phyloP scores from a whole-genome alignment of 164 flowering plant genomes.

The Warburgia ugandensis region DNA sequence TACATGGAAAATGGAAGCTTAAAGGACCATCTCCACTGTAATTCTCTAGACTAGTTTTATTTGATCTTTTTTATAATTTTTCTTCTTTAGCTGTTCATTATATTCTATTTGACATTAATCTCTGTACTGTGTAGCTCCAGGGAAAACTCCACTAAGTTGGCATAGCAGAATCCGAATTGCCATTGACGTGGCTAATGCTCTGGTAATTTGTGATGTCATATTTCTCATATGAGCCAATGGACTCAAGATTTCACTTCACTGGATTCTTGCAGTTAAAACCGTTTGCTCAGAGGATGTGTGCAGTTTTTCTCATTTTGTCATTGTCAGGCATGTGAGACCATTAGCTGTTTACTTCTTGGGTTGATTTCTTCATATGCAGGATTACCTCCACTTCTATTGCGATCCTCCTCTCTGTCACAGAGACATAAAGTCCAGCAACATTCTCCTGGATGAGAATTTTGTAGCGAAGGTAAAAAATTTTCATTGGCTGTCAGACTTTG shows the following conservation, averaged over 20 bases:
- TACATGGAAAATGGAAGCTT: slow-evolving; percentile 96
- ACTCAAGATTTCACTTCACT: no score
- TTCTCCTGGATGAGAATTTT: slow-evolving; percentile 75
- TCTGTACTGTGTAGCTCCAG: slow-evolving; percentile 46
- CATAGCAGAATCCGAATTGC: slow-evolving; percentile 80
- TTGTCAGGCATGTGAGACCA: no score
- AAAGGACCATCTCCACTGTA: slow-evolving; percentile 89
- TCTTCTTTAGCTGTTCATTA: not conserved
- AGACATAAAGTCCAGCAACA: slow-evolving; percentile 97
- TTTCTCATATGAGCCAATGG: not conserved
- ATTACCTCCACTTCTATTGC: slow-evolving; percentile 95
- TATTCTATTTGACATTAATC: slow-evolving; percentile 3
- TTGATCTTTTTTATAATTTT: slow-evolving; percentile 4
- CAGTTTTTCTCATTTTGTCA: no score
- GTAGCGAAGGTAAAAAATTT: slow-evolving; percentile 76
- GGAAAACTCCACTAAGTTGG: slow-evolving; percentile 73
- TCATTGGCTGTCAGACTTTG: not conserved
- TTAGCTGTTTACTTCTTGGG: no score
- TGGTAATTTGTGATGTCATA: slow-evolving; percentile 42
- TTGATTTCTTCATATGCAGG: slow-evolving; percentile 45
- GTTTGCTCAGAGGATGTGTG: no score
- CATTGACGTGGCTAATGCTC: slow-evolving; percentile 93
- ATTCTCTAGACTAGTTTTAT: no score
- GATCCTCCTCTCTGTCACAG: slow-evolving; percentile 97
- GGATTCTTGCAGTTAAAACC: no score